These are phyloP conservation scores for Skeletonema tropicum DNA, from an alignment of 108 stramenopile species.

Conservation along the genomic window DNA sequence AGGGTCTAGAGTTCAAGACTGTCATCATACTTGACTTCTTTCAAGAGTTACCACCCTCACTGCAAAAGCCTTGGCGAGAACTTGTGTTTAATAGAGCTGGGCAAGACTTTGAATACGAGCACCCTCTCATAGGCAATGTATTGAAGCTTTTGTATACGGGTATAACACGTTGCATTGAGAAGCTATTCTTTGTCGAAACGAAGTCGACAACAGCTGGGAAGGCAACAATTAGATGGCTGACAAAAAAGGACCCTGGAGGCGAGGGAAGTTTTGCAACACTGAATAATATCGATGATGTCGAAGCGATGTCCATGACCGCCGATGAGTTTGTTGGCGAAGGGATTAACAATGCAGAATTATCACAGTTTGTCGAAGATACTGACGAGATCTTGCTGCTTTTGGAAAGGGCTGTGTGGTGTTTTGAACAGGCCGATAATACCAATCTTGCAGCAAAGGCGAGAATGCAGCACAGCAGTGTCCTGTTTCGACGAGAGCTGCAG, in stretches of 20 bases:
- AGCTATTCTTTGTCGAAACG: constrained; percentile 60
- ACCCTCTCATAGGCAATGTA: constrained; percentile 49
- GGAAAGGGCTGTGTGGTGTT: constrained; percentile 42
- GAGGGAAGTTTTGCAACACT: constrained; percentile 15
- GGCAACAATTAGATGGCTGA: constrained; percentile 29
- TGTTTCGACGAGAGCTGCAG: constrained; percentile 15
- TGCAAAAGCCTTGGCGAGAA: constrained; percentile 51
- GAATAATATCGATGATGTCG: constrained; percentile 31
- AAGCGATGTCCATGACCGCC: constrained; percentile 31
- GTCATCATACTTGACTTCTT: constrained; percentile 65
- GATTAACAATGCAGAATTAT: constrained; percentile 33
- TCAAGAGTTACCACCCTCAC: constrained; percentile 8
- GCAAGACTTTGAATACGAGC: not conserved
- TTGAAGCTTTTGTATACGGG: constrained; percentile 62
- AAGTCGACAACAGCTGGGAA: constrained; percentile 31
- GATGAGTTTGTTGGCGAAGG: constrained; percentile 44
- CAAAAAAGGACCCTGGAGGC: not conserved
- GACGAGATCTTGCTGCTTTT: not conserved
- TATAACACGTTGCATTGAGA: constrained; percentile 52
- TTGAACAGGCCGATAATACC: constrained; percentile 34
- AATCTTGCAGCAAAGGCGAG: constrained; percentile 38
- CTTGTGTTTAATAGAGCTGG: constrained; percentile 32
- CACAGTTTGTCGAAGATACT: constrained; percentile 15
- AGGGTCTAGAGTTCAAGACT: constrained; percentile 57
- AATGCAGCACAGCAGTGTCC: constrained; percentile 32